Evolutionary conservation across 2,329 filamentous ascomycete genomes (phyloP).

Genomic region (Diaporthe batatas): DNA sequence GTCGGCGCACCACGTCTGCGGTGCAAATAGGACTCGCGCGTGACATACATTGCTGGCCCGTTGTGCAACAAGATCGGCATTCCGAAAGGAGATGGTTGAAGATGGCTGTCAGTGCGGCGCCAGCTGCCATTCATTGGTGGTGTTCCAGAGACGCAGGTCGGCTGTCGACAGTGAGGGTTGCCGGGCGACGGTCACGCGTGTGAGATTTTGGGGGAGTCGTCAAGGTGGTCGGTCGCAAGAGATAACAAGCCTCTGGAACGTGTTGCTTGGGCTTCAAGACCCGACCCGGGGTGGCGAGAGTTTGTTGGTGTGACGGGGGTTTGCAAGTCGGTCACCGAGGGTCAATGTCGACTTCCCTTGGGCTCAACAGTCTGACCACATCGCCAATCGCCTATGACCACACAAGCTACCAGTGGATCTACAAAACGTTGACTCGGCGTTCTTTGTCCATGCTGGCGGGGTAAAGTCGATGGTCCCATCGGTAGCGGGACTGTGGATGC

Average conservation of each 20-base stretch:
- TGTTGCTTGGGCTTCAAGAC: not conserved
- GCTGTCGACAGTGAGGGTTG: conserved; percentile 14
- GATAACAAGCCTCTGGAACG: conserved; percentile 9
- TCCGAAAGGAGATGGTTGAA: not conserved
- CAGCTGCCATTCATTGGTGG: conserved; percentile 30
- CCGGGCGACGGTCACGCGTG: conserved; percentile 16
- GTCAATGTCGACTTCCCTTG: not conserved
- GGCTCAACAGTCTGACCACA: not conserved
- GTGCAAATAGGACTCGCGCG: not conserved
- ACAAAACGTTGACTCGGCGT: conserved; percentile 6
- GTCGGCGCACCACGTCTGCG: not conserved
- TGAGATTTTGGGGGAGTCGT: conserved; percentile 3
- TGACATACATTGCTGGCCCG: not conserved
- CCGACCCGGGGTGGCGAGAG: not conserved
- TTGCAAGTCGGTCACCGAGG: too few relatives aligned
- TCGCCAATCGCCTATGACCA: too few relatives aligned
- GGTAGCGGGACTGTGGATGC: conserved; percentile 13
- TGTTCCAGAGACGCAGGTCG: conserved; percentile 21
- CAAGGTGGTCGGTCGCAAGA: not conserved
- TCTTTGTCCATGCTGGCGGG: conserved; percentile 30
- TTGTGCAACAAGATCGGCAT: not conserved
- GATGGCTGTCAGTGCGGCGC: not conserved
- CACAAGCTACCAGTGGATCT: not conserved
- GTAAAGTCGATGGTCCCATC: conserved; percentile 3
- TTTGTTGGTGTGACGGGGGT: not conserved